Conservation (phyloP, 768 basidiomycete species). For the Serendipita sp. region DNA sequence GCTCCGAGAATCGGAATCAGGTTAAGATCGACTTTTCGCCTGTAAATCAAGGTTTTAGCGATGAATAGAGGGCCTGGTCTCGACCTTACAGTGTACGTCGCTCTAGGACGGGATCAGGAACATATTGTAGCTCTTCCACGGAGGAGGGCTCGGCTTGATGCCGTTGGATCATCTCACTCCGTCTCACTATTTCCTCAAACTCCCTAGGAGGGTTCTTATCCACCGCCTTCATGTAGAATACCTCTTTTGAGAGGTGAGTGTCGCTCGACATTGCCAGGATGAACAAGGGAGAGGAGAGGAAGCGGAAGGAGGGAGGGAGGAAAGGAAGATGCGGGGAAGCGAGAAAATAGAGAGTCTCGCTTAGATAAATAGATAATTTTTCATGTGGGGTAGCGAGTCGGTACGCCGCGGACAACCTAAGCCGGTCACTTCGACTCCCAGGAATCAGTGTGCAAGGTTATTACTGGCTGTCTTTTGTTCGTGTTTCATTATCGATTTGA, state of each 20-base stretch:
- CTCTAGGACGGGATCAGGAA: background rate
- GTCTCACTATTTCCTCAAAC: background rate
- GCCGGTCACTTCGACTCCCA: too few relatives aligned
- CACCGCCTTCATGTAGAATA: background rate
- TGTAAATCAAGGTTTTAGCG: background rate
- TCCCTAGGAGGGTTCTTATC: background rate
- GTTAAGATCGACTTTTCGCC: conserved; percentile 7
- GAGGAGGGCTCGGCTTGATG: background rate
- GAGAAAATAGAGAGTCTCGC: too few relatives aligned
- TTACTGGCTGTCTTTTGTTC: too few relatives aligned
- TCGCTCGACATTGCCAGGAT: background rate
- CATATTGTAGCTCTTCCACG: background rate
- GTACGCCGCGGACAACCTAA: too few relatives aligned
- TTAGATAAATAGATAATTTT: too few relatives aligned
- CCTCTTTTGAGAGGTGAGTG: background rate
- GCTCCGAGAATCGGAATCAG: conserved; percentile 9
- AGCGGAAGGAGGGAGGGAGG: background rate
- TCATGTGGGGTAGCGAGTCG: too few relatives aligned
- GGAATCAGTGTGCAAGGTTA: too few relatives aligned
- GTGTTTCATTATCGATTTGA: too few relatives aligned
- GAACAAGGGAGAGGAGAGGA: background rate
- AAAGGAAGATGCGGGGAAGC: background rate
- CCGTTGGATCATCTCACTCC: background rate
- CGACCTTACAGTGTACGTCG: background rate
- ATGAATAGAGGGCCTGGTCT: background rate